Base-by-base conservation (phyloP, 306 rosid species). In the Lathyrus tuberosus region DNA sequence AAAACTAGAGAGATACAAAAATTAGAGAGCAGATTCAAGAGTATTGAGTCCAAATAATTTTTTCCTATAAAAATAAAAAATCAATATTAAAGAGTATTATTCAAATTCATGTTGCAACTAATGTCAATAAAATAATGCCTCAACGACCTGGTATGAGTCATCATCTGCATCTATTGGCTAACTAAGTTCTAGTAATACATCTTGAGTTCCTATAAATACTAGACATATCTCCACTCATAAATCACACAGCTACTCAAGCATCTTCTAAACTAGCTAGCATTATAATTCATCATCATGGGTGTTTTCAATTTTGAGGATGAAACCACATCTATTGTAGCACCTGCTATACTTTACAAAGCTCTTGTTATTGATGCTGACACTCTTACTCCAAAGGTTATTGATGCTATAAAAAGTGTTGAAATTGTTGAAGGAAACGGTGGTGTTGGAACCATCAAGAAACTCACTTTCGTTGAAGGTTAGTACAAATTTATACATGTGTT, bases 401-500 rank as follows among this genome's bases (percentile, higher is more conserved):
- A 30, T 13, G 30, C 6, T 49, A 65, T 74, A 5, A 11, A 74
- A 15, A 43, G 30, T 65, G 24, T 65, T 66, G 81, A 82, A 43
- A 44, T 48, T 17, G 28, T 82, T 61, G 58, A 74, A 53, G 83
- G 83, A 65, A 52, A 51, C 20, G 83, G 86, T 20, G 84, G 81
- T 4, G 70, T 61, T 0, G 82, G 85, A 61, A 77, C 85, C 66
- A 30, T 76, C 65, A 81, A 81, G 47, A 81, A 81, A 65, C 46
- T 83, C 31, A 68, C 62, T 65, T 82, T 73, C 9, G 62, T 68
- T 10, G 73, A 73, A 53, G 82, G 58, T 72, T 0, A 11, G 33
- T 67, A 7, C 10, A 42, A 1, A 3, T 51, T 4, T 2, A 17
- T 49, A 16, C 16, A 0, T 18, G 13, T 17, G 30, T 26, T 26